Evolutionary conservation across 768 basidiomycete species (phyloP), one percentile per base, ranked within the genome.

Genomic region (Mycena pura): DNA sequence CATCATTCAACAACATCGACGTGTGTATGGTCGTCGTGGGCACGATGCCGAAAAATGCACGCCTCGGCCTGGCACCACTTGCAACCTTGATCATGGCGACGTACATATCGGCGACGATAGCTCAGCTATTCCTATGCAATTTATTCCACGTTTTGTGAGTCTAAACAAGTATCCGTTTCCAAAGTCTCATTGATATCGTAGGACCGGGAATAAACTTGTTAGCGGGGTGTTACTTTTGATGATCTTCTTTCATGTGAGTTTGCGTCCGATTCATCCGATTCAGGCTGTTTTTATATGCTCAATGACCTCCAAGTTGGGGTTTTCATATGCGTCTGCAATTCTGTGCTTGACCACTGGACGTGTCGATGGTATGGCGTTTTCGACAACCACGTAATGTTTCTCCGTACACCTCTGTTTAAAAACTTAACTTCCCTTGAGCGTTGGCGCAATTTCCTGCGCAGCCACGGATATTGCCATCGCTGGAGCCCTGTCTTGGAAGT

Each of bases 111-210:
- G 21, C 46, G 25, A 27, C 34, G 3, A 34, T 58, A 17, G 13
- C 44, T 2, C 57, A 58, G n/a, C 17, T 41, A 13, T 58, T 58
- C 45, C 29, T 58, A 11, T 48, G 46, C 22, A 49, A 58, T 32
- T 15, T 58, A 17, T 58, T 40, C 28, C 31, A 22, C 15, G 15
- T 32, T 24, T 22, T 58, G 54, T 56, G 44, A 24, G 54, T 46
- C 43, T 19, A 8, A 5, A 6, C 11, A 15, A n/a, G 8, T 15
- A 1, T 15, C 32, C 4, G 7, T 6, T 3, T 17, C 24, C 7
- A 21, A 27, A 7, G 4, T 5, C 15, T 44, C 15, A 34, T 19
- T n/a, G 13, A 4, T 11, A 5, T 21, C 10, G 6, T 15, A 56
- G 54, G 14, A 49, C 47, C 25, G 19, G 32, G 1, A 58, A 49